Conservation (phyloP, 2,329 filamentous ascomycete species). For the Aspergillus awamori region DNA sequence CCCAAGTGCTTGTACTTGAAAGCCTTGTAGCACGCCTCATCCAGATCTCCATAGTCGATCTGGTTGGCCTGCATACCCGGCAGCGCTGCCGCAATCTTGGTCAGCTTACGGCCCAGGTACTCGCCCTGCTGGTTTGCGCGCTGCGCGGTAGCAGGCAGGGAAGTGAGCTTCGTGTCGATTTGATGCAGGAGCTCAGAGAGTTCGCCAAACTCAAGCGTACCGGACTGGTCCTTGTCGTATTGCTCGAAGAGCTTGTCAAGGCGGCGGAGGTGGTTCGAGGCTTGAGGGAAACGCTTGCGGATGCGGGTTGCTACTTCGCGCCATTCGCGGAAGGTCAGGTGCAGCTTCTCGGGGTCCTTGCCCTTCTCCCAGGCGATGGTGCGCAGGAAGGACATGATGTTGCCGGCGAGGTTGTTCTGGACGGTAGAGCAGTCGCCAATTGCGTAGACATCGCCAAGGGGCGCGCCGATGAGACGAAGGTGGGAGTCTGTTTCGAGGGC, state of each 20-base stretch:
- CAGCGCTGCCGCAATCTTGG: slow-evolving; percentile 78
- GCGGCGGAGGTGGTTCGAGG: slow-evolving; percentile 80
- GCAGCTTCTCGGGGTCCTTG: slow-evolving; percentile 83
- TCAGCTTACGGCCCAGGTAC: slow-evolving; percentile 92
- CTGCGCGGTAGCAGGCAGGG: slow-evolving; percentile 91
- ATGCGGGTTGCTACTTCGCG: slow-evolving; percentile 79
- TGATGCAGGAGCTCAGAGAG: slow-evolving; percentile 83
- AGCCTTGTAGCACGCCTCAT: slow-evolving; percentile 88
- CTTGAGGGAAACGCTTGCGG: slow-evolving; percentile 87
- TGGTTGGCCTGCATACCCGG: slow-evolving; percentile 78
- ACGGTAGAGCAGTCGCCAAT: slow-evolving; percentile 96
- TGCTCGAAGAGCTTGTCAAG: slow-evolving; percentile 88
- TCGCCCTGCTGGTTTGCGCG: slow-evolving; percentile 93
- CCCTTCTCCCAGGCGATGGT: slow-evolving; percentile 89
- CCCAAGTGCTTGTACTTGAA: slow-evolving; percentile 95
- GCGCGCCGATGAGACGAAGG: slow-evolving; percentile 83
- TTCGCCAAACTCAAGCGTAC: slow-evolving; percentile 92
- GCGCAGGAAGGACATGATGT: slow-evolving; percentile 87
- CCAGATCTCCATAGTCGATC: slow-evolving; percentile 83
- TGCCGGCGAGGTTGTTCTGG: slow-evolving; percentile 93
- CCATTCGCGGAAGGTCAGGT: slow-evolving; percentile 88
- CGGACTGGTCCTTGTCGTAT: slow-evolving; percentile 91
- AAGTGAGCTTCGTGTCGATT: slow-evolving; percentile 94
- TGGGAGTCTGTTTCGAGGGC: slow-evolving; percentile 95
- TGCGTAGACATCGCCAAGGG: slow-evolving; percentile 91